phyloP scores from a whole-genome alignment of 768 basidiomycete species.

The Mycena olivaceomarginata region DNA sequence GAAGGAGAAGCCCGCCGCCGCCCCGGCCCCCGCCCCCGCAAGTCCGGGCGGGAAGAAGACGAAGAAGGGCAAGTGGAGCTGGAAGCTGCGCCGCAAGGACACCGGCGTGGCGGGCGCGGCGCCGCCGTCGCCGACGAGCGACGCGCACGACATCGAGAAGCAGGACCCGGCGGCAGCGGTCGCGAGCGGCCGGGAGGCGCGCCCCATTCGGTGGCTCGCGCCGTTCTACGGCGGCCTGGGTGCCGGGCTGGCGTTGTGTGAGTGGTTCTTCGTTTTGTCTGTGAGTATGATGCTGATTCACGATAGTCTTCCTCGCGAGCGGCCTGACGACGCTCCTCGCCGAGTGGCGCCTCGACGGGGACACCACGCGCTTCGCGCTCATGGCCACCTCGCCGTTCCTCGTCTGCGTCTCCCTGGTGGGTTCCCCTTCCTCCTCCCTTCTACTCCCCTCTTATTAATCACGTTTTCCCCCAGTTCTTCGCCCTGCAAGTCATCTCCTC shows the following conservation, averaged over 20 bases:
- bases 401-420: constrained; percentile 86
- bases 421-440: not conserved
- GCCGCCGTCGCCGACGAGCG: not conserved
- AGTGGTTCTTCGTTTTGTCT: too few species aligned
- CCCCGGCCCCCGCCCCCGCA: constrained; percentile 32
- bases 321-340: constrained; percentile 76
- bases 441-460: too few species aligned
- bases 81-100: constrained; percentile 62
- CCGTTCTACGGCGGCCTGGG: constrained; percentile 86
- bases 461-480: too few species aligned
- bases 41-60: constrained; percentile 35
- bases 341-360: constrained; percentile 82
- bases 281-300: too few species aligned
- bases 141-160: constrained; percentile 49
- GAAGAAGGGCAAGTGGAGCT: constrained; percentile 65
- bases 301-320: constrained; percentile 80
- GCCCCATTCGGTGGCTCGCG: constrained; percentile 79
- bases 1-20: constrained; percentile 47
- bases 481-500: not conserved
- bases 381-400: constrained; percentile 81
- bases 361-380: constrained; percentile 79
- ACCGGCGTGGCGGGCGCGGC: constrained; percentile 61
- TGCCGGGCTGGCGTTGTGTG: constrained; percentile 73
- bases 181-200: constrained; percentile 38
- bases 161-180: constrained; percentile 43